A percentile compares a stretch with the other conserved stretches of the same genome.
Conservation (phyloP, 2,329 filamentous ascomycete species). For the Scortechinia acanthostroma region DNA sequence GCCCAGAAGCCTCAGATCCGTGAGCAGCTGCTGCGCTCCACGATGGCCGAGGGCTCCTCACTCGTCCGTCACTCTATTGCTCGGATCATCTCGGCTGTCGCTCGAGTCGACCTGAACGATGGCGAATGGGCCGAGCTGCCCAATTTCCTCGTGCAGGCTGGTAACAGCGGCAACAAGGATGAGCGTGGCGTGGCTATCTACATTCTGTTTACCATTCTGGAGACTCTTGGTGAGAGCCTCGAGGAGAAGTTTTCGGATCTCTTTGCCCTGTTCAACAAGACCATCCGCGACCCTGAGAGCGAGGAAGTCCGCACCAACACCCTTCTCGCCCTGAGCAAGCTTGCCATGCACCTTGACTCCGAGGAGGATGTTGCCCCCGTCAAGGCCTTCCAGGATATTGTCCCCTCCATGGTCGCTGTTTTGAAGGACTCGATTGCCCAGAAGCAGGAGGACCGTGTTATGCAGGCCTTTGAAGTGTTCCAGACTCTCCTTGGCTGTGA, state of each 20-base stretch:
- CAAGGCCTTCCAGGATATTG: slow-evolving; percentile 68
- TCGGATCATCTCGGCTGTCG: slow-evolving; percentile 80
- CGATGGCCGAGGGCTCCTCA: slow-evolving; percentile 70
- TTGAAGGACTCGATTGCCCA: slow-evolving; percentile 76
- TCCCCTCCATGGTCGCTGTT: slow-evolving; percentile 83
- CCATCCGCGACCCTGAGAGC: slow-evolving; percentile 84
- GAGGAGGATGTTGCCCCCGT: slow-evolving; percentile 75
- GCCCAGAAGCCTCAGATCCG: slow-evolving; percentile 76
- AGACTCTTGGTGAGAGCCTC: slow-evolving; percentile 80
- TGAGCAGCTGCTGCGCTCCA: slow-evolving; percentile 75
- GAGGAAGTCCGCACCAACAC: slow-evolving; percentile 92
- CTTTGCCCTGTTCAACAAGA: slow-evolving; percentile 76
- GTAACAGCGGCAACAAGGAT: slow-evolving; percentile 65
- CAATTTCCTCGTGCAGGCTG: slow-evolving; percentile 71
- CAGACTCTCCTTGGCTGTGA: slow-evolving; percentile 90
- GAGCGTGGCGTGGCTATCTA: slow-evolving; percentile 88
- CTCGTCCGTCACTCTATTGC: slow-evolving; percentile 80
- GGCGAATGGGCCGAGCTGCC: slow-evolving; percentile 81
- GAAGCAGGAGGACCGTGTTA: slow-evolving; percentile 78
- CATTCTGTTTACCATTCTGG: slow-evolving; percentile 85
- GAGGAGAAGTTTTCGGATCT: slow-evolving; percentile 73
- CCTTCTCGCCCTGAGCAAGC: slow-evolving; percentile 78
- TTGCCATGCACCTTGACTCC: slow-evolving; percentile 79
- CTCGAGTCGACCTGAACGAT: slow-evolving; percentile 77
- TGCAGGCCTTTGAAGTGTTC: slow-evolving; percentile 92